These are phyloP conservation scores for Leccinellum luteum DNA, from an alignment of 768 basidiomycete species.

Conservation along the genomic window DNA sequence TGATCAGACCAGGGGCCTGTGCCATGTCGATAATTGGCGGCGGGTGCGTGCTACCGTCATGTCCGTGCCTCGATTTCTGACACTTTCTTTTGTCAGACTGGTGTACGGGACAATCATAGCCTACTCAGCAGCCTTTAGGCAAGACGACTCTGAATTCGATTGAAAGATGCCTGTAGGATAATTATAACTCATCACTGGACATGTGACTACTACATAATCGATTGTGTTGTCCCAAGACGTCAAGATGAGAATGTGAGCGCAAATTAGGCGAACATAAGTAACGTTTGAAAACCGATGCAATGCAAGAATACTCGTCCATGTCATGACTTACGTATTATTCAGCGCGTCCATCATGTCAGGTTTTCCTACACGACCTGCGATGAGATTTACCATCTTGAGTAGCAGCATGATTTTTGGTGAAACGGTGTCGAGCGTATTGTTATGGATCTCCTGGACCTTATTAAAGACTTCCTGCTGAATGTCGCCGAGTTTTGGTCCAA, in stretches of 20 bases:
- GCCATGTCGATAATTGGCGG: slow-evolving; percentile 95
- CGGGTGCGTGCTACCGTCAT: slow-evolving; percentile 43
- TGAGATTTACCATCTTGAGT: slow-evolving; percentile 31
- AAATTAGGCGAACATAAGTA: neutral
- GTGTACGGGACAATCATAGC: slow-evolving; percentile 91
- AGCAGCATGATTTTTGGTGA: slow-evolving; percentile 27
- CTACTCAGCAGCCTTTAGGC: slow-evolving; percentile 79
- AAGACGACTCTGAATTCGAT: slow-evolving; percentile 82
- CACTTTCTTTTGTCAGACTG: slow-evolving; percentile 40
- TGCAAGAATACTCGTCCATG: neutral
- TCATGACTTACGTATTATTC: slow-evolving; percentile 3
- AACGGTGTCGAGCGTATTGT: slow-evolving; percentile 23
- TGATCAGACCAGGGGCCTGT: slow-evolving; percentile 82
- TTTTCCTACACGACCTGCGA: slow-evolving; percentile 25
- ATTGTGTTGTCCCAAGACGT: neutral
- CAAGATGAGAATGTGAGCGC: neutral
- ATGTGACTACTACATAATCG: slow-evolving; percentile 14
- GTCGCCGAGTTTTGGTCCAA: slow-evolving; percentile 15
- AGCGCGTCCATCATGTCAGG: slow-evolving; percentile 11
- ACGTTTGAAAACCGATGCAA: neutral
- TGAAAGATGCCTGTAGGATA: slow-evolving; percentile 23
- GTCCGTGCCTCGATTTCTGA: neutral
- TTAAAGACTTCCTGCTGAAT: slow-evolving; percentile 26
- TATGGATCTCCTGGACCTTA: slow-evolving; percentile 21
- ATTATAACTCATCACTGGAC: slow-evolving; percentile 8